Evolutionary conservation across 176 grass and related monocot species (phyloP).

Genomic region (Triticum aestivum): DNA sequence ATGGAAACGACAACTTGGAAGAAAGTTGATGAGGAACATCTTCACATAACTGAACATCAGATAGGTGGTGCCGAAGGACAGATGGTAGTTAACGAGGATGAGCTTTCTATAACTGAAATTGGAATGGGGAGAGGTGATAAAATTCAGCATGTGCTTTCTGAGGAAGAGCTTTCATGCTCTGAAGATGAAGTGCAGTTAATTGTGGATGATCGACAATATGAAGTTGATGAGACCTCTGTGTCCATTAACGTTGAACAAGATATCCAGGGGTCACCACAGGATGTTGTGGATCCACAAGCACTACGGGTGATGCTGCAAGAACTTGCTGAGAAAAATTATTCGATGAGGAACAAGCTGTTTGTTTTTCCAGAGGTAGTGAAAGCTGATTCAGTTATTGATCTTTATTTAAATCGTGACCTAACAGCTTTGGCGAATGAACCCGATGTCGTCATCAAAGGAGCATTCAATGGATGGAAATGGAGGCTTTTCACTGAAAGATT

Average conservation of each 20-base stretch:
- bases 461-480: conserved; percentile 91
- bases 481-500: conserved; percentile 72
- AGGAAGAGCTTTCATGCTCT: conserved; percentile 34
- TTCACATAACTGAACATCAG: conserved; percentile 34
- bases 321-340: conserved; percentile 55
- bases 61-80: conserved; percentile 20
- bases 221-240: conserved; percentile 4
- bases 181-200: conserved; percentile 26
- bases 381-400: conserved; percentile 50
- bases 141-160: not conserved
- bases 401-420: conserved; percentile 65
- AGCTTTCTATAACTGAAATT: not conserved
- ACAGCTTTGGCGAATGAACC: conserved; percentile 64
- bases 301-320: conserved; percentile 40
- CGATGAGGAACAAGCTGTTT: conserved; percentile 54
- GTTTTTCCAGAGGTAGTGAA: conserved; percentile 57
- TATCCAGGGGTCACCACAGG: not conserved
- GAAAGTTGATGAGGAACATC: conserved; percentile 33
- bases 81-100: conserved; percentile 4
- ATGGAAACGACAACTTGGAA: not conserved
- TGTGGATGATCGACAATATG: conserved; percentile 12
- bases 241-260: not conserved
- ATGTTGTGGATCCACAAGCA: conserved; percentile 45
- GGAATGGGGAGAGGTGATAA: not conserved
- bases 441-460: conserved; percentile 79